Base-by-base conservation (phyloP, 805 yeast genomes). In the Starmerella sirachaensis region DNA sequence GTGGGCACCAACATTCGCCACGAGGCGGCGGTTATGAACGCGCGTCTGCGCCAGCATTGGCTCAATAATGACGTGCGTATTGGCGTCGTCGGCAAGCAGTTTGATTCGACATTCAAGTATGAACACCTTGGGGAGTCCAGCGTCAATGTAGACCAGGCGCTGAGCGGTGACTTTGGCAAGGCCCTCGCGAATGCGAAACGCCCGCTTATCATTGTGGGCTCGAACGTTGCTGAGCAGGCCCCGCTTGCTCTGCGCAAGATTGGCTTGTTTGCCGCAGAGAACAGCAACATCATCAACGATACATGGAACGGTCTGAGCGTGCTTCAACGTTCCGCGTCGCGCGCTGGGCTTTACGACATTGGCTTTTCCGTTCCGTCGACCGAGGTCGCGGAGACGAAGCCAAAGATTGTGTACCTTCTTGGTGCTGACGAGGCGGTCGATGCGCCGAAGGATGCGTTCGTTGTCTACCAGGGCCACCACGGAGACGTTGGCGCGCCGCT, bases 391-490 rank as follows among this genome's bases (percentile, higher is more conserved):
- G 41, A 49, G 24, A 61, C 69, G 34, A 61, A 62, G 51, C 80
- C 93, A 41, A 83, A 82, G 64, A 68, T 83, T 57, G 70, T 82
- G 37, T 83, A 79, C 65, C 66, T 82, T 51, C 68, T 82, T 38
- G 91, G 88, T 29, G 93, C 94, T 24, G 94, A 82, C 59, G 93
- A 83, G 61, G 59, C 81, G 45, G 62, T 68, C 43, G 78, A 78
- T 42, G 72, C 82, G 50, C 93, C 93, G 48, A 66, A 68, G 58
- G 91, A 82, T 57, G 83, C 94, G 3, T 83, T 82, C 58, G 94
- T 83, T 21, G 76, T 82, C 37, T 82, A 82, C 63, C 84, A 82
- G 63, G 94, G 94, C 39, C 93, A 83, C 61, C 93, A 82, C 61
- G 94, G 94, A 63, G 94, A 82, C 52, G 60, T 70, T 17, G 94